These are phyloP conservation scores for Herpotrichia juniperi DNA, from an alignment of 2,329 filamentous ascomycete genomes.

Conservation along the genomic window DNA sequence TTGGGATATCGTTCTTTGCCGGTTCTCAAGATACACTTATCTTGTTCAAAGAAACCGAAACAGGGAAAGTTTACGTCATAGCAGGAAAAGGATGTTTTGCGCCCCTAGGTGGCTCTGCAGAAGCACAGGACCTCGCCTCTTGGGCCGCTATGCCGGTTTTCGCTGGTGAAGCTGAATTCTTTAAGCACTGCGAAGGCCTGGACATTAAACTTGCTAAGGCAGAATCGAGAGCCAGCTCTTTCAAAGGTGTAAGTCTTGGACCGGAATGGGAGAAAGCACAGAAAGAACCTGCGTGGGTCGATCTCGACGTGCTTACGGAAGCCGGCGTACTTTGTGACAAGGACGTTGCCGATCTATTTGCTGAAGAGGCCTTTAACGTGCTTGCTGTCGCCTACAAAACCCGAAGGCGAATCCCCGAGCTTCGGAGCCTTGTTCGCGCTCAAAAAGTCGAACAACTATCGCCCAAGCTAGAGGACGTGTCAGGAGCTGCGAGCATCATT, in stretches of 20 bases:
- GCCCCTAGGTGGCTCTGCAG: conserved; percentile 18
- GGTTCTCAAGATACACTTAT: conserved; percentile 35
- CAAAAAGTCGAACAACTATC: conserved; percentile 37
- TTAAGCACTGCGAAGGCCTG: conserved; percentile 18
- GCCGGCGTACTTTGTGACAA: conserved; percentile 22
- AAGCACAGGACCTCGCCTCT: conserved; percentile 21
- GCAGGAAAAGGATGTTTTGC: conserved; percentile 41
- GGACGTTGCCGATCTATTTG: conserved; percentile 26
- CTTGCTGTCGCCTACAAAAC: conserved; percentile 40
- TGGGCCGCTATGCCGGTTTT: conserved; percentile 29
- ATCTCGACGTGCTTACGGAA: conserved; percentile 28
- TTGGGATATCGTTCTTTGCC: conserved; percentile 42
- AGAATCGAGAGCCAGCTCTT: conserved; percentile 15
- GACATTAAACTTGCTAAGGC: conserved; percentile 22
- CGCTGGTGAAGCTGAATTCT: conserved; percentile 21
- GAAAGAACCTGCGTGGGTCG: conserved; percentile 15
- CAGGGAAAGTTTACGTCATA: conserved; percentile 30
- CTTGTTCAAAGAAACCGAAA: conserved; percentile 35
- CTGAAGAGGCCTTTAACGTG: conserved; percentile 35
- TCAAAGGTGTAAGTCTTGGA: conserved; percentile 25
- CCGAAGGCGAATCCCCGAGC: conserved; percentile 25
- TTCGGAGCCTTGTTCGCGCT: conserved; percentile 28
- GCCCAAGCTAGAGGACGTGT: conserved; percentile 36
- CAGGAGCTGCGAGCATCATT: conserved; percentile 36
- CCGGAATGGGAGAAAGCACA: conserved; percentile 27